Conservation (phyloP, 2,329 filamentous ascomycete genomes). For the Aspergillus amoenus region DNA sequence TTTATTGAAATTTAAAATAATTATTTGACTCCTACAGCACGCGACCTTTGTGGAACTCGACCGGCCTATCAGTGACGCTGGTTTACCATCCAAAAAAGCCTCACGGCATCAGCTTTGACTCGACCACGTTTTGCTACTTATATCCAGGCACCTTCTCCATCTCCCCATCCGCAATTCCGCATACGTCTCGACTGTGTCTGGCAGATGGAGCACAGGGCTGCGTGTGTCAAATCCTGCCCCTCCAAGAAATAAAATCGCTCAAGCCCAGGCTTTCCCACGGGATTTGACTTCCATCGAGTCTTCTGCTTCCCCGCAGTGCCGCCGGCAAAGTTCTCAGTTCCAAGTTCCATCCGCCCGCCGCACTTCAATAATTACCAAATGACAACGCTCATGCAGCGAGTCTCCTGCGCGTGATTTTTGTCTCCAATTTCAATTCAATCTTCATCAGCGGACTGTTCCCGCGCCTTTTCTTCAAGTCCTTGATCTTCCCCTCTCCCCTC, state of each 20-base stretch:
- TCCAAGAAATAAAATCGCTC: neutral
- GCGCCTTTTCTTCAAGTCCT: neutral
- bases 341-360: slow-evolving; percentile 10
- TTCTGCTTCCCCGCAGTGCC: slow-evolving; percentile 10
- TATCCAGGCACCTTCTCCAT: slow-evolving; percentile 1
- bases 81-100: slow-evolving; percentile 8
- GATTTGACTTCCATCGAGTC: neutral
- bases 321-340: neutral
- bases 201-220: neutral
- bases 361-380: neutral
- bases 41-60: slow-evolving; percentile 8
- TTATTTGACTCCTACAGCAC: neutral
- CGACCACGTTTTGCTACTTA: slow-evolving; percentile 7
- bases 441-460: neutral
- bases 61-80: slow-evolving; percentile 1
- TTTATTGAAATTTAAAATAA: neutral
- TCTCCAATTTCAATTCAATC: slow-evolving; percentile 4
- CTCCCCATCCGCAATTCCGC: too few species aligned
- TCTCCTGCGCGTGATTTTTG: slow-evolving; percentile 4
- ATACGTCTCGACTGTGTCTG: too few species aligned
- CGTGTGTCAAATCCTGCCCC: neutral
- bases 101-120: slow-evolving; percentile 8
- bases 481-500: neutral
- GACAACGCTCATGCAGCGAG: neutral
- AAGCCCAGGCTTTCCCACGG: neutral